These are phyloP conservation scores for Mycena filopes DNA, from an alignment of 768 basidiomycete species.

Conservation along the genomic window DNA sequence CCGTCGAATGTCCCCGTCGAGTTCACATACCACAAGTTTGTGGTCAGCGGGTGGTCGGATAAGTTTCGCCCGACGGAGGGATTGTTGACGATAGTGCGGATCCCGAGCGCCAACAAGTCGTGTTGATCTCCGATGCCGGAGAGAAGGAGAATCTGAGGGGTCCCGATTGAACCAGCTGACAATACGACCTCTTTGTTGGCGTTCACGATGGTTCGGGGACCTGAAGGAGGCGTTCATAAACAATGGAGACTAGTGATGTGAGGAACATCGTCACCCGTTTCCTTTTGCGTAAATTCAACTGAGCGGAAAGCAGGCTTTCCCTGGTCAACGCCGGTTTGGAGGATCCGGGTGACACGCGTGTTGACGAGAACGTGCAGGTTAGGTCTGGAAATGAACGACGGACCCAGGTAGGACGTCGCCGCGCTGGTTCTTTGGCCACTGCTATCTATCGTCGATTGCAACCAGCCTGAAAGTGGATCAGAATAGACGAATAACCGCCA, in stretches of 20 bases:
- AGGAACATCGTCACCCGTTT: background rate
- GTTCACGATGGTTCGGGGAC: conserved; percentile 13
- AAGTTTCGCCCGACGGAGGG: conserved; percentile 37
- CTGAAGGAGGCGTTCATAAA: background rate
- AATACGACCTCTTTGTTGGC: conserved; percentile 44
- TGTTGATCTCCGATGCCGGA: conserved; percentile 36
- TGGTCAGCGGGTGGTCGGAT: conserved; percentile 30
- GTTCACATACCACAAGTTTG: conserved; percentile 32
- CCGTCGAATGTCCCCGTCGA: conserved; percentile 30
- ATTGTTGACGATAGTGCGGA: conserved; percentile 30
- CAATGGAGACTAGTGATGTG: background rate
- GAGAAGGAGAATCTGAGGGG: conserved; percentile 37
- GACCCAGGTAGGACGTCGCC: conserved; percentile 41
- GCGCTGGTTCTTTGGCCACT: conserved; percentile 37
- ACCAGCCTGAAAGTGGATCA: conserved; percentile 31
- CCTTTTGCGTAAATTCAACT: conserved; percentile 10
- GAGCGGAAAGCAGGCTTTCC: conserved; percentile 8
- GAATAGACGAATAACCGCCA: background rate
- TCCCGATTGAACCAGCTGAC: conserved; percentile 42
- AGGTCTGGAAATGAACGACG: conserved; percentile 33
- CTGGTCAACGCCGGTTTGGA: conserved; percentile 15
- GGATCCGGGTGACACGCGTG: conserved; percentile 34
- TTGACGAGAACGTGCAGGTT: conserved; percentile 42
- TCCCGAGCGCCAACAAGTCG: conserved; percentile 26
- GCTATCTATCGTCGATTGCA: conserved; percentile 35